These are phyloP conservation scores for Ocimum tenuiflorum DNA, from an alignment of 257 asterid genomes.

Conservation along the genomic window DNA sequence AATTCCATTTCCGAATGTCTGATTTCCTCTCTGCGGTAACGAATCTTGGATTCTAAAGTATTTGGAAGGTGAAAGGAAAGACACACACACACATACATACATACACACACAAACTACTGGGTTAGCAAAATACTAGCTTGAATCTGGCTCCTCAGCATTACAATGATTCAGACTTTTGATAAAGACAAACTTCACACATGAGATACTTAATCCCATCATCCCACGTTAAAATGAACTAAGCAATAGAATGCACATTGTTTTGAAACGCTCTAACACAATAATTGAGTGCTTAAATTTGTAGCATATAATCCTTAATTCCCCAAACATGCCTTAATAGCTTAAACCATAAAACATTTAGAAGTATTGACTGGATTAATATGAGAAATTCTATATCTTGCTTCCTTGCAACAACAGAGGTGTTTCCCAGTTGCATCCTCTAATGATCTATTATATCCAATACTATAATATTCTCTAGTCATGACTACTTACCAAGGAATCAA, in stretches of 20 bases:
- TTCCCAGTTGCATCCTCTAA: not conserved
- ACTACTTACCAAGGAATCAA: not conserved
- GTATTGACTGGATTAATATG: not conserved
- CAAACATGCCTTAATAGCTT: not conserved
- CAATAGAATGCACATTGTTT: not conserved
- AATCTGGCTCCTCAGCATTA: not conserved
- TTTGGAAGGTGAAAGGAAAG: not conserved
- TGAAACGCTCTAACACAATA: not conserved
- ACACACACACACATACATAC: too few relatives aligned
- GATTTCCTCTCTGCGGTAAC: conserved; percentile 8
- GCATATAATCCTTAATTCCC: conserved; percentile 8
- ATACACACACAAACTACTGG: too few relatives aligned
- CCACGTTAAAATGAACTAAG: not conserved
- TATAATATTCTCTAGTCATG: not conserved
- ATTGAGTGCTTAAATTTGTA: not conserved
- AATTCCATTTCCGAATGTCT: conserved; percentile 5
- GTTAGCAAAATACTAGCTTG: not conserved
- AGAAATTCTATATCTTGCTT: conserved; percentile 6
- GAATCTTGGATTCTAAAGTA: not conserved
- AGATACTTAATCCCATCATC: conserved; percentile 5
- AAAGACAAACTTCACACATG: not conserved
- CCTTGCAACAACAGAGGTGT: conserved; percentile 5
- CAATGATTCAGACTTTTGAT: not conserved
- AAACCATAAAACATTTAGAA: not conserved
- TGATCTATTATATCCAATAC: not conserved